phyloP scores from a whole-genome alignment of 257 asterid species.

The Forsythia viridissima region DNA sequence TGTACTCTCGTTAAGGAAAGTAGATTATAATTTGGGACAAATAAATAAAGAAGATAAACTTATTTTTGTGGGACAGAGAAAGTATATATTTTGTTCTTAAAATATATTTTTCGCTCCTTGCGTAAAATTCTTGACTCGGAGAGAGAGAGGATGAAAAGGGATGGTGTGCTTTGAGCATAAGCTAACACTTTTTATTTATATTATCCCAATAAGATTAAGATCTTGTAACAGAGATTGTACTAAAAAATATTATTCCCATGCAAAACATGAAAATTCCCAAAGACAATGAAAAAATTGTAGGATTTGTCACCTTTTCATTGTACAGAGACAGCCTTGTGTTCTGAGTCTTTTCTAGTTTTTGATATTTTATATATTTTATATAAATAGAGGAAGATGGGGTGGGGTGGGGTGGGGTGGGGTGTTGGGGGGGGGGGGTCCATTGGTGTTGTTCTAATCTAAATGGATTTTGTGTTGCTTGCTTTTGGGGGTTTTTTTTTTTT shows the following conservation, averaged over 20 bases:
- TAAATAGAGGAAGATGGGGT: background rate
- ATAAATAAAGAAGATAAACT: no score
- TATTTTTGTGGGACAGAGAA: no score
- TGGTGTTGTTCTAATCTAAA: slow-evolving; percentile 25
- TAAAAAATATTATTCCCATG: slow-evolving; percentile 48
- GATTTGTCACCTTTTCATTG: slow-evolving; percentile 45
- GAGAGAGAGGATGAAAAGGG: slow-evolving; percentile 20
- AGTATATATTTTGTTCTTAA: no score
- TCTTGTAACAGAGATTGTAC: slow-evolving; percentile 31
- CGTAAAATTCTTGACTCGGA: no score
- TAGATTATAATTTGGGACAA: no score
- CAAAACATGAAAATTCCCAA: slow-evolving; percentile 33
- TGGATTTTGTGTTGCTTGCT: slow-evolving; percentile 44
- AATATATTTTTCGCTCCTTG: no score
- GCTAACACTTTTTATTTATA: slow-evolving; percentile 42
- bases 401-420: slow-evolving; percentile 12
- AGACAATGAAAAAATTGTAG: slow-evolving; percentile 33
- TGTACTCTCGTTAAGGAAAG: no score
- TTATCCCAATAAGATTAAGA: slow-evolving; percentile 54
- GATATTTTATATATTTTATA: slow-evolving; percentile 5
- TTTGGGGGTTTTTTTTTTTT: slow-evolving; percentile 17
- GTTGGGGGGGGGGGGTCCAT: slow-evolving; percentile 2
- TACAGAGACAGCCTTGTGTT: slow-evolving; percentile 52
- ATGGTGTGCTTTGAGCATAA: slow-evolving; percentile 57
- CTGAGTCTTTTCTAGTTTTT: slow-evolving; percentile 34